Base-by-base conservation (phyloP, 768 basidiomycete genomes). In the Albatrellus ellisii region DNA sequence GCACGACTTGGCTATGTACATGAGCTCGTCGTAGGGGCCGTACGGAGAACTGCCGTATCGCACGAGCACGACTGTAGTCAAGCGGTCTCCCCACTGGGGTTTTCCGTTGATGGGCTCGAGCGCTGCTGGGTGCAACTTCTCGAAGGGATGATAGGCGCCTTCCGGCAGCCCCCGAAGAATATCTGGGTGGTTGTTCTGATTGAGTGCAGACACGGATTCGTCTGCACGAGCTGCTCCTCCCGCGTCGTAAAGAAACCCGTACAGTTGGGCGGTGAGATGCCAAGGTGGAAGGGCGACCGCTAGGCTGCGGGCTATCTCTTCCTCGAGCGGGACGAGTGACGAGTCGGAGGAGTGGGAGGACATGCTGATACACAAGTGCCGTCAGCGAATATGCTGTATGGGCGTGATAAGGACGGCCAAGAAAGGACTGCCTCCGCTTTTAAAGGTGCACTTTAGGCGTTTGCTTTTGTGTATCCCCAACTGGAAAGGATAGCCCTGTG, bases 11-110 rank as follows among this genome's bases (percentile, higher is more conserved):
- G 39, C 12, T 2, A 8, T 1, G 17, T 39, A 10, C 14, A 44
- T 26, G 8, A 49, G 48, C 18, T 49, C 48, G 14, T 49, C 48
- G 46, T 49, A 49, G 6, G 48, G 39, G 4, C 48, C 48, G 17
- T 43, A 31, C n/a, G 48, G 48, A 6, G 42, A 36, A 4, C 44
- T 36, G 17, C 37, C 44, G 22, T 47, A 47, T 2, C 39, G 46
- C 17, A 38, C 36, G 6, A 49, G 25, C 6, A 41, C 27, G 31
- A 39, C 24, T 10, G 4, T 1, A 10, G 36, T 11, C 11, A 25
- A 4, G 11, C 48, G 42, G 17, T 46, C 48, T 9, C 41, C 39
- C 41, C 40, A 43, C 27, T 49, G 48, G 2, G 32, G 28, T 12
- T 14, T 10, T 20, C 18, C 46, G 26, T 43, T 36, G 12, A 36